Base-by-base conservation (phyloP, 257 asterid species). In the Ophiorrhiza pumila region DNA sequence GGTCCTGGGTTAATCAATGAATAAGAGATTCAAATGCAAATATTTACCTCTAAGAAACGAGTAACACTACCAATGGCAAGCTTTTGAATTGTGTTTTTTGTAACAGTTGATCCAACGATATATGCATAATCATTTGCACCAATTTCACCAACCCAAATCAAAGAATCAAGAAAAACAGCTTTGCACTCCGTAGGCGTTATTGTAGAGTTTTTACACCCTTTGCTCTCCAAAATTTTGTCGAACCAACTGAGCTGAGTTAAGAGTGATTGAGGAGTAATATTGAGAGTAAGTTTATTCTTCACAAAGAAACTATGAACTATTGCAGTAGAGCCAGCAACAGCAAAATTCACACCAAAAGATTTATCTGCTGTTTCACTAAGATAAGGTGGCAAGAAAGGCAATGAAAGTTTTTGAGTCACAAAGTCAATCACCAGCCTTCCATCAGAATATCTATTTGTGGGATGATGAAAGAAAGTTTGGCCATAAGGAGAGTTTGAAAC, bases 361-460 rank as follows among this genome's bases (percentile, higher is more conserved):
- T 29, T 64, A 17, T 70, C 87, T 0, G 86, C 87, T 50, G 70
- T 79, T 0, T 7, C 34, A 46, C 80, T 42, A 15, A 71, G 83
- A 27, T 89, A 89, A 0, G 98, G 97, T 10, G 91, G 90, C 23
- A 93, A 41, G 69, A 84, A 84, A 0, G 96, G 97, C 71, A 91
- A 74, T 15, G 91, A 85, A 1, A 93, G 74, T 4, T 88, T 42
- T 39, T 83, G 79, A 0, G 98, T 72, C 0, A 84, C 79, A 76
- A 93, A 93, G 82, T 93, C 98, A 75, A 93, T 87, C 37, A 86
- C 89, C 2, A 93, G 82, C 37, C 98, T 90, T 60, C 98, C 98
- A 59, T 93, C 97, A 7, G 98, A 89, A 83, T 91, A 93, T 52
- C 98, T 82, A 81, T 93, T 89, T 31, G 98, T 93, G 73, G 93